A percentile compares a stretch with the other conserved stretches of the same genome.
Evolutionary conservation across 2,329 filamentous ascomycete genomes (phyloP).

Genomic region (Hirsutella rhossiliensis): DNA sequence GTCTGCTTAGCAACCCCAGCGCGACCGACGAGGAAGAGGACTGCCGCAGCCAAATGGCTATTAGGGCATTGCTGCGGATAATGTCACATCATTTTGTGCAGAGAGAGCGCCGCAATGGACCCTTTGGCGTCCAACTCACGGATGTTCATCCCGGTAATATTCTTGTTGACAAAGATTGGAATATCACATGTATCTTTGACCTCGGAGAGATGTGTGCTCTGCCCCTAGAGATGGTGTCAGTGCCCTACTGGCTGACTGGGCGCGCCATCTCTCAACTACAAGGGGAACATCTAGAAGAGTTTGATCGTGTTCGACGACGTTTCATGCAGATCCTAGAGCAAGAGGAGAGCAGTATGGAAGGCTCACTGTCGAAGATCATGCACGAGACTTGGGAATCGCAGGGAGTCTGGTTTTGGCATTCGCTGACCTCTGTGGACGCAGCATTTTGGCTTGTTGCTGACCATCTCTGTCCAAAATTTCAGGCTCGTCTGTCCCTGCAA

Average conservation of each 20-base stretch:
- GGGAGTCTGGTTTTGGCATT: slow-evolving; percentile 1
- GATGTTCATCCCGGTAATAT: slow-evolving; percentile 20
- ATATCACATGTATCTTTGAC: slow-evolving; percentile 19
- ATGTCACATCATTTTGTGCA: not conserved
- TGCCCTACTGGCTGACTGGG: slow-evolving; percentile 15
- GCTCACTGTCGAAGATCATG: not conserved
- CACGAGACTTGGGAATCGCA: not conserved
- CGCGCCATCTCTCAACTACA: not conserved
- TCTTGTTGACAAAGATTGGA: slow-evolving; percentile 19
- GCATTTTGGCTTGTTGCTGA: slow-evolving; percentile 1
- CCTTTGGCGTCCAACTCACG: slow-evolving; percentile 15
- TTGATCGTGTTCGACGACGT: not conserved
- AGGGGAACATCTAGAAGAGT: not conserved
- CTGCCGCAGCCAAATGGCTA: not conserved
- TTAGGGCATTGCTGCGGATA: slow-evolving; percentile 1
- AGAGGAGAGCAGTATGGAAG: not conserved
- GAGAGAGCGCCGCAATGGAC: slow-evolving; percentile 9
- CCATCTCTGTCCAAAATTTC: slow-evolving; percentile 1
- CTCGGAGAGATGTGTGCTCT: slow-evolving; percentile 18
- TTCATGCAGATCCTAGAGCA: slow-evolving; percentile 1
- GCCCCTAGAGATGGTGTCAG: slow-evolving; percentile 15
- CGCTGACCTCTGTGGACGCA: not conserved
- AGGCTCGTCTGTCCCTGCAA: not conserved
- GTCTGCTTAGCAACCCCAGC: slow-evolving; percentile 1
- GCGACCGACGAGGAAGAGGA: slow-evolving; percentile 1